Conservation (phyloP, 1,284 basidiomycete species). For the Ustilago trichophora region DNA sequence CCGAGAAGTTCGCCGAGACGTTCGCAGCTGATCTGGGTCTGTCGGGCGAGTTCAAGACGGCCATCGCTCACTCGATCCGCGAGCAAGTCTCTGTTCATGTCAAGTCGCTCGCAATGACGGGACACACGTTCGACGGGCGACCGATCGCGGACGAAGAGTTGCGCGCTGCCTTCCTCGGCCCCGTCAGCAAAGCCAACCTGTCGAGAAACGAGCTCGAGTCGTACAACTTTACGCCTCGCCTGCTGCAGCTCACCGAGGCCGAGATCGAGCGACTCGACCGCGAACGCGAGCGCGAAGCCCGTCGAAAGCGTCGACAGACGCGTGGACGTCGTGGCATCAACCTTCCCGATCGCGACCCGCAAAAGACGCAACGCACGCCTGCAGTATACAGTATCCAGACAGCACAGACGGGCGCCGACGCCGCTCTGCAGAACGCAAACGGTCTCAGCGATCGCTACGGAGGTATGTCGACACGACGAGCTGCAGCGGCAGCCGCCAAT, state of each 20-base stretch:
- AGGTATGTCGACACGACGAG: slow-evolving; percentile 50
- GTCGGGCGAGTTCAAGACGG: slow-evolving; percentile 85
- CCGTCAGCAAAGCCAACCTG: slow-evolving; percentile 68
- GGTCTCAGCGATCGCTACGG: slow-evolving; percentile 39
- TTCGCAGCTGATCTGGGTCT: slow-evolving; percentile 89
- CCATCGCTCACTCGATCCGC: slow-evolving; percentile 92
- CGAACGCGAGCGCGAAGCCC: slow-evolving; percentile 90
- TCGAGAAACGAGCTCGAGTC: slow-evolving; percentile 75
- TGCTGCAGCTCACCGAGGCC: slow-evolving; percentile 86
- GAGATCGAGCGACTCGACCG: slow-evolving; percentile 86
- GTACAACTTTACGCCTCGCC: slow-evolving; percentile 80
- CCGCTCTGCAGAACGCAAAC: slow-evolving; percentile 19
- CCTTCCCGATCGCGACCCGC: slow-evolving; percentile 90
- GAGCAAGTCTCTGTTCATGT: slow-evolving; percentile 93
- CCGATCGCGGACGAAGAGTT: slow-evolving; percentile 89
- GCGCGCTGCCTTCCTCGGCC: slow-evolving; percentile 85
- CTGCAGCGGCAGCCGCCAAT: slow-evolving; percentile 59
- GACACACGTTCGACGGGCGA: slow-evolving; percentile 83
- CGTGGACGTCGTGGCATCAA: slow-evolving; percentile 87
- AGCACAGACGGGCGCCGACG: slow-evolving; percentile 34
- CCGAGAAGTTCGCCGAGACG: slow-evolving; percentile 89
- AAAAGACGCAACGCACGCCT: slow-evolving; percentile 80
- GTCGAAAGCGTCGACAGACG: slow-evolving; percentile 83
- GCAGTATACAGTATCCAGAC: slow-evolving; percentile 63
- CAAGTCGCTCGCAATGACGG: slow-evolving; percentile 89